Evolutionary conservation across 2,329 filamentous ascomycete genomes (phyloP).

Genomic region (Aspergillus puulaauensis): DNA sequence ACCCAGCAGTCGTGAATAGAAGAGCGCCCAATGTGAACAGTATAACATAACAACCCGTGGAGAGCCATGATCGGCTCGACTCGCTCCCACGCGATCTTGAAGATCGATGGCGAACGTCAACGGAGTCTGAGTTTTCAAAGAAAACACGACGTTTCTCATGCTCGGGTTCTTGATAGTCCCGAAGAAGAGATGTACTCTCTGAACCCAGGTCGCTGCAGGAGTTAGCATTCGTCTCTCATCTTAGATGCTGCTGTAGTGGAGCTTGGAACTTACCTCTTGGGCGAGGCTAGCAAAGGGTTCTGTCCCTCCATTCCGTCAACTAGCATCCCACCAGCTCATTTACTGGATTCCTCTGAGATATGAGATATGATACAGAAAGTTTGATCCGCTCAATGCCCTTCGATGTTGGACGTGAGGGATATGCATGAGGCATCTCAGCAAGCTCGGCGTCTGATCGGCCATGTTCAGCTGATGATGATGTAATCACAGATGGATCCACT

Average conservation of each 20-base stretch:
- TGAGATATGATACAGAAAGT: not conserved
- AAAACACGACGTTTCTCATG: conserved; percentile 9
- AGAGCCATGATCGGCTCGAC: conserved; percentile 5
- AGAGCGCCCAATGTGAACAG: conserved; percentile 3
- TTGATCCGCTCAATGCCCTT: not conserved
- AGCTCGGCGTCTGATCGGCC: too few species aligned
- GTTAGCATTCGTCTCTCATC: not conserved
- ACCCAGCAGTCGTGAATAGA: conserved; percentile 5
- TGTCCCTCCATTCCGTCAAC: conserved; percentile 7
- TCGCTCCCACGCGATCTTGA: not conserved
- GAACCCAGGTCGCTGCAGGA: conserved; percentile 6
- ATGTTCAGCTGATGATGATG: too few species aligned
- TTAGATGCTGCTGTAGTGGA: not conserved
- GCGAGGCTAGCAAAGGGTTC: conserved; percentile 6
- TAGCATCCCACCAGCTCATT: not conserved
- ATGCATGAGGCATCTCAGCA: too few species aligned
- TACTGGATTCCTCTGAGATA: not conserved
- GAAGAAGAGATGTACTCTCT: conserved; percentile 10
- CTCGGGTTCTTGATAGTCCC: not conserved
- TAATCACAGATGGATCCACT: too few species aligned
- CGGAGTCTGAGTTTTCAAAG: not conserved
- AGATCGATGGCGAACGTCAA: not conserved
- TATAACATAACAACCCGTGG: conserved; percentile 4
- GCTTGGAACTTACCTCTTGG: conserved; percentile 11
- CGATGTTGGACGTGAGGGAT: not conserved